Base-by-base conservation (phyloP, 805 yeast genomes). In the Ogataea nakhonphanomensis region DNA sequence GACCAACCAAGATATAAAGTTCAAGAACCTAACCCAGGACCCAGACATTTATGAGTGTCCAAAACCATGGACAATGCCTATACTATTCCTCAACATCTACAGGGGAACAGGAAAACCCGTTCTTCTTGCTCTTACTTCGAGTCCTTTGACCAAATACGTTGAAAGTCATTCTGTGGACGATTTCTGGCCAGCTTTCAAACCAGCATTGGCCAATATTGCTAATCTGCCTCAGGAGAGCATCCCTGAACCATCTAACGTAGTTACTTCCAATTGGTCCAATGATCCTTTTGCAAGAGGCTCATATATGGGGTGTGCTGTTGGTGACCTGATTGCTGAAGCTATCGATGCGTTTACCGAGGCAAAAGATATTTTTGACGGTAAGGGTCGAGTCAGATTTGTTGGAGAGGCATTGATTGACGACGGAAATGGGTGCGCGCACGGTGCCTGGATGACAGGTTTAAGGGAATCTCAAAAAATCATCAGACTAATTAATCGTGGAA, bases 341-440 rank as follows among this genome's bases (percentile, higher is more conserved):
- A 66, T 74, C 45, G 51, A 69, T 7, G 67, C 71, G 2, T 51
- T 71, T 22, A 38, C 46, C 3, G 59, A 66, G 27, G 67, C 71
- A 1, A 61, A 60, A 11, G 78, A 69, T 42, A 70, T 72, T 21
- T 56, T 62, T 35, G 61, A 62, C 26, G 66, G 65, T 15, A 47
- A 49, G 29, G 64, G 64, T 9, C 51, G 69, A 15, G 65, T 76
- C 22, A 59, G 79, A 29, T 77, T 77, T 61, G 81, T 79, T 1
- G 81, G 82, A 5, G 82, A 76, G 51, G 81, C 74, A 45, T 63
- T 78, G 7, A 64, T 63, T 21, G 59, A 62, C 35, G 74, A 71
- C 32, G 81, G 80, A 6, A 70, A 70, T 25, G 81, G 81, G 1
- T 76, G 81, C 56, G 78, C 70, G 3, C 81, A 77, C 53, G 82